Percentiles rank a stretch among this genome's conserved stretches.
phyloP scores from a whole-genome alignment of 495 filamentous ascomycete species.

The Aspergillus funiculosus region DNA sequence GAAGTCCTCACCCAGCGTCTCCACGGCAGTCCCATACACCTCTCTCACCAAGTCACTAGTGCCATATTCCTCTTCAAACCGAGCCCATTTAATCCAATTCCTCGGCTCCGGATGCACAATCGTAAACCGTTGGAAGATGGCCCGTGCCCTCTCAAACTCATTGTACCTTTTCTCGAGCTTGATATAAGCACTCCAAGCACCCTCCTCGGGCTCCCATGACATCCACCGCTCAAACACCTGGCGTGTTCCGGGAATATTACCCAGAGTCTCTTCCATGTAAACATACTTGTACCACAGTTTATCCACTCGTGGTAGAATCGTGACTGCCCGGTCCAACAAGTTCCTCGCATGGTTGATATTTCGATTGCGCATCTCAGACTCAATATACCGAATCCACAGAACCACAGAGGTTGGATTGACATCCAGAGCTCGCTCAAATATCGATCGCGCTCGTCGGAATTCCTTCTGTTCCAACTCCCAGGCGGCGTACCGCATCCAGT shows the following conservation, averaged over 20 bases:
- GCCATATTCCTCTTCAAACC: conserved; percentile 93
- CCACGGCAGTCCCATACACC: conserved; percentile 84
- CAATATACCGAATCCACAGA: conserved; percentile 83
- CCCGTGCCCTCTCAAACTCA: conserved; percentile 78
- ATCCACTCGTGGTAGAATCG: conserved; percentile 84
- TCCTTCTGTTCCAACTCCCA: conserved; percentile 99
- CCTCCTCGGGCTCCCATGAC: conserved; percentile 95
- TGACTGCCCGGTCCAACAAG: conserved; percentile 88
- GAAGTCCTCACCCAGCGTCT: conserved; percentile 88
- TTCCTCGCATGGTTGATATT: conserved; percentile 98
- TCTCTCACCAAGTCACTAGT: conserved; percentile 87
- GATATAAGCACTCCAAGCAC: conserved; percentile 92
- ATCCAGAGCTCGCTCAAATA: conserved; percentile 94
- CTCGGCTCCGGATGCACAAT: conserved; percentile 89
- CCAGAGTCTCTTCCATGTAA: conserved; percentile 96
- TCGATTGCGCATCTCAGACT: conserved; percentile 91
- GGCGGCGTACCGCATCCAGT: conserved; percentile 96
- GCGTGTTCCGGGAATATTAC: conserved; percentile 85
- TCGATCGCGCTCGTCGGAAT: conserved; percentile 87
- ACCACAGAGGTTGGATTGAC: conserved; percentile 81
- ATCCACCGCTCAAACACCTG: conserved; percentile 98
- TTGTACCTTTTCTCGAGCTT: conserved; percentile 93
- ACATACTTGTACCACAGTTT: conserved; percentile 99
- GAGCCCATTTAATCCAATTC: conserved; percentile 99
- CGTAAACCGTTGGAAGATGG: conserved; percentile 86